Evolutionary conservation across 495 filamentous ascomycete genomes (phyloP).

Genomic region (Pyrenula aspistea): DNA sequence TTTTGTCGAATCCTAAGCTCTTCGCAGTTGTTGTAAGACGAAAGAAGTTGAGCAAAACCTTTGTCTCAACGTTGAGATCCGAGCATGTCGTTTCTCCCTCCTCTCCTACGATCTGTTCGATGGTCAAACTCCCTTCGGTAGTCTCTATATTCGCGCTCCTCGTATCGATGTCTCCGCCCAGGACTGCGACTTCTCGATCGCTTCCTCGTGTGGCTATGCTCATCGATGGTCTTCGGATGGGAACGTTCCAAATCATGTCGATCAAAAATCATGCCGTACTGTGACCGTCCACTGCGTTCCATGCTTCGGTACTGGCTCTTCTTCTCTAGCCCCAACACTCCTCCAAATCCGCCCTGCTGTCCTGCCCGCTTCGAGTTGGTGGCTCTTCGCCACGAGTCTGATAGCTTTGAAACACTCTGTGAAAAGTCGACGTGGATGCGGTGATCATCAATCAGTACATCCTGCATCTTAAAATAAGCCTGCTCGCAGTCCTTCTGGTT

Average conservation of each 20-base stretch:
- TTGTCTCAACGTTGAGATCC: no score
- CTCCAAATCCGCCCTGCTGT: slow-evolving; percentile 76
- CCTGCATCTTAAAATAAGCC: slow-evolving; percentile 98
- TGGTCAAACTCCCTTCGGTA: slow-evolving; percentile 11
- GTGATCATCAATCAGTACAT: slow-evolving; percentile 90
- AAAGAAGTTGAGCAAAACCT: no score
- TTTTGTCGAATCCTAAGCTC: no score
- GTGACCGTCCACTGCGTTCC: slow-evolving; percentile 43
- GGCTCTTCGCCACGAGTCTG: slow-evolving; percentile 78
- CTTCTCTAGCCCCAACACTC: slow-evolving; percentile 75
- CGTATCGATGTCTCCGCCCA: slow-evolving; percentile 10
- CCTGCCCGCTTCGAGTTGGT: slow-evolving; percentile 73
- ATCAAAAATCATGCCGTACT: slow-evolving; percentile 76
- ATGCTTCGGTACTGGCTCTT: slow-evolving; percentile 66
- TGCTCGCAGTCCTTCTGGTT: slow-evolving; percentile 86
- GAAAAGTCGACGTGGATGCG: slow-evolving; percentile 98
- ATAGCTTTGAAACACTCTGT: slow-evolving; percentile 82
- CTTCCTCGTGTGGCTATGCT: slow-evolving; percentile 6
- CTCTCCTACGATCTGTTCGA: slow-evolving; percentile 6
- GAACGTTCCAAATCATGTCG: slow-evolving; percentile 44
- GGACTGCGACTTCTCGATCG: slow-evolving; percentile 44
- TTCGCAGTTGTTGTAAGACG: no score
- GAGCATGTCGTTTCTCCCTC: neutral
- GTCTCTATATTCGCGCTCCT: slow-evolving; percentile 7
- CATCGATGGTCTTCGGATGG: no score